A percentile compares a stretch with the other conserved stretches of the same genome.
Conservation (phyloP, 2,329 filamentous ascomycete species). For the Botrytis medusae region DNA sequence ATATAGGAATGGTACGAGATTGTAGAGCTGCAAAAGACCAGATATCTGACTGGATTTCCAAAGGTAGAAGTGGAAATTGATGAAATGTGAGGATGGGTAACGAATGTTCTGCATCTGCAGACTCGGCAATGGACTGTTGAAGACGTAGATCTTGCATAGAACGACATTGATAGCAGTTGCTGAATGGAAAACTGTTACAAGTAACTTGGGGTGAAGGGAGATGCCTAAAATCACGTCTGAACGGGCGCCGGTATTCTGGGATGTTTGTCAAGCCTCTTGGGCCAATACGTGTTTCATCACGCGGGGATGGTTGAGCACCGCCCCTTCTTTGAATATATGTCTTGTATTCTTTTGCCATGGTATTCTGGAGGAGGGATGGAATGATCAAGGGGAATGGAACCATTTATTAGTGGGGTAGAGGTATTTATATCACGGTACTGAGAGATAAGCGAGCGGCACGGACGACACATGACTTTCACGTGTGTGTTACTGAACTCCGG, state of each 20-base stretch:
- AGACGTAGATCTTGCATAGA: neutral
- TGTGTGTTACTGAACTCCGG: fast-evolving
- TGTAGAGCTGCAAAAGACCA: neutral
- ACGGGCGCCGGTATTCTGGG: neutral
- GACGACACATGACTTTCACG: neutral
- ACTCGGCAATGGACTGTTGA: neutral
- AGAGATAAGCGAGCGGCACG: neutral
- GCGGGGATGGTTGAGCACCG: too few relatives aligned
- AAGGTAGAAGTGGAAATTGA: neutral
- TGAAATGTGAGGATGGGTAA: neutral
- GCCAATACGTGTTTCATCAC: neutral
- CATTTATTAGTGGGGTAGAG: neutral
- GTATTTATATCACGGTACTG: neutral
- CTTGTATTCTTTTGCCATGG: neutral
- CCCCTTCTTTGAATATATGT: too few relatives aligned
- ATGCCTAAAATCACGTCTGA: neutral
- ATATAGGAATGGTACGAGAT: neutral
- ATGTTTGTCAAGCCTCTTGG: neutral
- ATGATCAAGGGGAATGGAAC: neutral
- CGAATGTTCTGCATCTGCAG: neutral
- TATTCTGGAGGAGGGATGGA: neutral
- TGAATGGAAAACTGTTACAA: neutral
- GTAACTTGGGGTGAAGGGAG: neutral
- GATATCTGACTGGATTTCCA: neutral
- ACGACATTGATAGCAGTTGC: neutral